phyloP scores from a whole-genome alignment of 2,329 filamentous ascomycete species.

The Talaromyces marneffei region DNA sequence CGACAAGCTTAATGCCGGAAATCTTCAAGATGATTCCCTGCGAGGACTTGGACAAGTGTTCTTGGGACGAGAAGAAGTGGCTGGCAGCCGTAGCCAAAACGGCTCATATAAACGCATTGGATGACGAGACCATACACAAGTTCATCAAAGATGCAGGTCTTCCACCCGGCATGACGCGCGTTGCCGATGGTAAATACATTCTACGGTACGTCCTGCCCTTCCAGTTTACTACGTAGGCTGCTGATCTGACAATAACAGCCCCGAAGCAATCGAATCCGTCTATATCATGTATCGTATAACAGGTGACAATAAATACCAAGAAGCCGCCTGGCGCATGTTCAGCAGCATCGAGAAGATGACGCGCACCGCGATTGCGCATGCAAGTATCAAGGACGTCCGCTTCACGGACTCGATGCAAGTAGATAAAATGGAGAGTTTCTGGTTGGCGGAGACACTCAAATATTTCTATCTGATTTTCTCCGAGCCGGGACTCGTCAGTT shows the following conservation, averaged over 20 bases:
- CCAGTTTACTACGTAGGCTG: background rate
- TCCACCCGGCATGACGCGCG: slow-evolving; percentile 13
- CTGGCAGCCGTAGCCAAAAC: slow-evolving; percentile 23
- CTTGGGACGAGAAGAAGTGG: slow-evolving; percentile 49
- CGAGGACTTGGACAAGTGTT: slow-evolving; percentile 38
- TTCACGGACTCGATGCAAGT: slow-evolving; percentile 22
- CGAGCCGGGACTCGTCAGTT: slow-evolving; percentile 34
- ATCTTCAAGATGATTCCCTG: slow-evolving; percentile 50
- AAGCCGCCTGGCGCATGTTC: slow-evolving; percentile 48
- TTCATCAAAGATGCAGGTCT: slow-evolving; percentile 4
- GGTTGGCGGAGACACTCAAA: slow-evolving; percentile 43
- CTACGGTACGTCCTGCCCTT: slow-evolving; percentile 12
- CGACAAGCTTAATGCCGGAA: slow-evolving; percentile 59
- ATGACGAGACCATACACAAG: background rate
- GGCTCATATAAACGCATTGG: background rate
- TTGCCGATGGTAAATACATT: slow-evolving; percentile 15
- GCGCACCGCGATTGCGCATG: slow-evolving; percentile 40
- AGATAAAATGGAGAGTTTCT: slow-evolving; percentile 43
- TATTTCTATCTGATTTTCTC: slow-evolving; percentile 44
- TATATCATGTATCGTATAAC: slow-evolving; percentile 58
- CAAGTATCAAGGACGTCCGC: slow-evolving; percentile 40
- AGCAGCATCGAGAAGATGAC: slow-evolving; percentile 41
- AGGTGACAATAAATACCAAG: slow-evolving; percentile 45
- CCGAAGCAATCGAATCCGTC: slow-evolving; percentile 57
- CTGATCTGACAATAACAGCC: slow-evolving; percentile 21